phyloP scores from a whole-genome alignment of 106 monocot species.

The Allium cepa region DNA sequence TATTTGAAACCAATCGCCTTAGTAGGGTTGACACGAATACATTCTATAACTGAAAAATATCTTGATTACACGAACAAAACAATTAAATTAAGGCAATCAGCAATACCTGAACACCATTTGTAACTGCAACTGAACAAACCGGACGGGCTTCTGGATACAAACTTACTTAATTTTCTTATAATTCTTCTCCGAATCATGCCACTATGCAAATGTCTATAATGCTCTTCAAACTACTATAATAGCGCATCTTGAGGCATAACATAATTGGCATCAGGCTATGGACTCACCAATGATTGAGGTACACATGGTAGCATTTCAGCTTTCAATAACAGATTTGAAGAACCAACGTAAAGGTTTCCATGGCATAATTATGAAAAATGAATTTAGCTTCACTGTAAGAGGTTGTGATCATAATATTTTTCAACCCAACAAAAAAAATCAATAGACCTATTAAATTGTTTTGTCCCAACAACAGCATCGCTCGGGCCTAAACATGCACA shows the following conservation, averaged over 20 bases:
- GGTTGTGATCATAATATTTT: constrained; percentile 3
- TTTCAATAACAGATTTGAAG: constrained; percentile 23
- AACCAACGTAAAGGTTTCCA: constrained; percentile 80
- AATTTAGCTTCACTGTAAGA: constrained; percentile 25
- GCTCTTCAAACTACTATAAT: constrained; percentile 90
- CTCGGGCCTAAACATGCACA: constrained; percentile 62
- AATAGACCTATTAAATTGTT: constrained; percentile 7
- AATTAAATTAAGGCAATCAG: too few relatives aligned
- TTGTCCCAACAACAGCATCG: constrained; percentile 33
- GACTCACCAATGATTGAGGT: constrained; percentile 34
- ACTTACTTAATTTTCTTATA: constrained; percentile 18
- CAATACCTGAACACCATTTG: constrained; percentile 88
- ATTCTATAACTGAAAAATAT: too few relatives aligned
- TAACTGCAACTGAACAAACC: constrained; percentile 53
- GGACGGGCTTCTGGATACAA: constrained; percentile 75
- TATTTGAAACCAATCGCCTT: too few relatives aligned
- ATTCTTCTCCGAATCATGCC: constrained; percentile 54
- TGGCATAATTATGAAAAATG: constrained; percentile 55
- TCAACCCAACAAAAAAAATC: constrained; percentile 18
- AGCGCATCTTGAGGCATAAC: constrained; percentile 29
- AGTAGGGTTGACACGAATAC: too few relatives aligned
- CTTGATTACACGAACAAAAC: too few relatives aligned
- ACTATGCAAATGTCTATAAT: constrained; percentile 48
- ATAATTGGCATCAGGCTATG: constrained; percentile 4
- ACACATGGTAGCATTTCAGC: constrained; percentile 84